Conservation (phyloP, 2,329 filamentous ascomycete genomes). For the Beauveria caledonica region DNA sequence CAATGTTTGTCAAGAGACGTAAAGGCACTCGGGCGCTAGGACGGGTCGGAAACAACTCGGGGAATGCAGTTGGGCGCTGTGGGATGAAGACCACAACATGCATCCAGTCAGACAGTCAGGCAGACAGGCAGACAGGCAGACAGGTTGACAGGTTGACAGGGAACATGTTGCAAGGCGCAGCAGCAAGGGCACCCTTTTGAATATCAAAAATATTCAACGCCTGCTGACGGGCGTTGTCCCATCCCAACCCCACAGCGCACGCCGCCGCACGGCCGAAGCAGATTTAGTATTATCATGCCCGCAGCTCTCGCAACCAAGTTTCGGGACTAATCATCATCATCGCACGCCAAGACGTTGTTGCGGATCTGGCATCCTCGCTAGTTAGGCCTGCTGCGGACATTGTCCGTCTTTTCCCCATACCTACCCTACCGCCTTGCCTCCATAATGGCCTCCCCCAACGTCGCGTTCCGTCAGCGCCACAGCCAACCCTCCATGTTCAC, state of each 20-base stretch:
- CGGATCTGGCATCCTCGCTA: background rate
- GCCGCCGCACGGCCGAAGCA: background rate
- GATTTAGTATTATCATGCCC: background rate
- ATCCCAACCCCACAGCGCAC: background rate
- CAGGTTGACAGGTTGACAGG: too few relatives aligned
- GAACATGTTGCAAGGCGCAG: background rate
- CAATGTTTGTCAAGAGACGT: background rate
- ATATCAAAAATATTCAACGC: background rate
- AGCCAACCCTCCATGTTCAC: conserved; percentile 4
- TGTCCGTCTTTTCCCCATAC: too few relatives aligned
- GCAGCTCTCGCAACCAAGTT: background rate
- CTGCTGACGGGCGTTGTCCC: background rate
- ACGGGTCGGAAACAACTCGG: background rate
- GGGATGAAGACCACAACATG: background rate
- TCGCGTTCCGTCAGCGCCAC: conserved; percentile 7
- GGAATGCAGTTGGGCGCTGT: background rate
- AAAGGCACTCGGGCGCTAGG: background rate
- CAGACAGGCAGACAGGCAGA: too few relatives aligned
- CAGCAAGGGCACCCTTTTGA: background rate
- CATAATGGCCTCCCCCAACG: conserved; percentile 1
- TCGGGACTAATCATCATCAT: background rate
- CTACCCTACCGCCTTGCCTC: background rate
- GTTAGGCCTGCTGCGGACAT: background rate
- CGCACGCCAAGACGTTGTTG: background rate
- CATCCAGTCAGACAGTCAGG: background rate